These are phyloP conservation scores for Pistacia vera DNA, from an alignment of 345 rosid species.

Conservation along the genomic window DNA sequence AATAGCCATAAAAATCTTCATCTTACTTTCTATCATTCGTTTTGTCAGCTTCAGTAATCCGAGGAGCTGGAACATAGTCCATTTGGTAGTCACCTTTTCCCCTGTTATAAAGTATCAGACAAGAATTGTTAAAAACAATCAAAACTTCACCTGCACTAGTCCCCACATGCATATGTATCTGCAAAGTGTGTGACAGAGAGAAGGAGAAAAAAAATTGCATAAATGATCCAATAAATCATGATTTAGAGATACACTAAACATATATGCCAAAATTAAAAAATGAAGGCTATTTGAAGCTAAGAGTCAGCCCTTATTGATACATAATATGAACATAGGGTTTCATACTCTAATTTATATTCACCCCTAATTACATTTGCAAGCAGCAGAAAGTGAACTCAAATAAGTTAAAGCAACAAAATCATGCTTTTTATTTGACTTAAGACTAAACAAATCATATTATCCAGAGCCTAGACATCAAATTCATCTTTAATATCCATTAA, in stretches of 20 bases:
- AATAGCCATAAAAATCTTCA: background rate
- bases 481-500: background rate
- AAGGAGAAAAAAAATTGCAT: background rate
- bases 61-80: conserved; percentile 88
- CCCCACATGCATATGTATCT: background rate
- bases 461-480: background rate
- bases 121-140: conserved; percentile 10
- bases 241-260: background rate
- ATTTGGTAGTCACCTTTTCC: conserved; percentile 94
- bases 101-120: conserved; percentile 40
- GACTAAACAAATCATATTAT: background rate
- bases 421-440: background rate
- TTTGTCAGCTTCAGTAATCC: conserved; percentile 92
- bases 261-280: background rate
- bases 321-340: background rate
- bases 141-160: conserved; percentile 11
- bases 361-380: background rate
- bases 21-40: conserved; percentile 81
- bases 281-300: background rate
- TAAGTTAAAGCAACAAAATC: background rate
- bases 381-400: background rate
- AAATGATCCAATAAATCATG: background rate
- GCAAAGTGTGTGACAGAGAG: background rate
- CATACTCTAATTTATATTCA: background rate
- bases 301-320: background rate